A percentile compares a stretch with the other conserved stretches of the same genome.
phyloP scores from a whole-genome alignment of 208 protist species.

The Wallacemonas sp. region DNA sequence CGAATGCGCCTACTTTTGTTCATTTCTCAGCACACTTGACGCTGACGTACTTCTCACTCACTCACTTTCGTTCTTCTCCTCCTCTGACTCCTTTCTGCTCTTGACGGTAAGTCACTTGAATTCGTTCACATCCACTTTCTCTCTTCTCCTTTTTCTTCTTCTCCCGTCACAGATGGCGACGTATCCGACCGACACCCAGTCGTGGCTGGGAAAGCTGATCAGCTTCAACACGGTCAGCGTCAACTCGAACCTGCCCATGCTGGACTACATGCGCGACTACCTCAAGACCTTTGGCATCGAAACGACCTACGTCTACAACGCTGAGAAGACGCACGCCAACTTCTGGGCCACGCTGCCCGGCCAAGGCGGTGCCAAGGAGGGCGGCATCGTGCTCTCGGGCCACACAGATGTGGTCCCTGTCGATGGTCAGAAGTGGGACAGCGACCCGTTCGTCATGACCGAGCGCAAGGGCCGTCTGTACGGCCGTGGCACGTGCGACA shows the following conservation, averaged over 20 bases:
- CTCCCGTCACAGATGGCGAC: background rate
- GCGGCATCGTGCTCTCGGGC: constrained; percentile 53
- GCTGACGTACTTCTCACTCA: too few relatives aligned
- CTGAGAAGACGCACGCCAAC: constrained; percentile 44
- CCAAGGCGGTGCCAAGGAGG: constrained; percentile 31
- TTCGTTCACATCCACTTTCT: too few relatives aligned
- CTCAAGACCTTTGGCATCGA: constrained; percentile 23
- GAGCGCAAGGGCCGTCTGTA: constrained; percentile 56
- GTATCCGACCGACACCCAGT: constrained; percentile 14
- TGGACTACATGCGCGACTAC: constrained; percentile 37
- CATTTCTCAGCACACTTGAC: too few relatives aligned
- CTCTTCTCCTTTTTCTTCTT: background rate
- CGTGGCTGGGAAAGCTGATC: constrained; percentile 44
- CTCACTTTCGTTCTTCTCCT: too few relatives aligned
- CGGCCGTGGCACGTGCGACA: constrained; percentile 57
- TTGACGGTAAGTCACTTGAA: too few relatives aligned
- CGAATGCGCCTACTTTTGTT: background rate
- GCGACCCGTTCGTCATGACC: constrained; percentile 49
- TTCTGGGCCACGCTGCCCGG: constrained; percentile 57
- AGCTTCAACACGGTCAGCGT: constrained; percentile 42
- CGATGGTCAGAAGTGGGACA: constrained; percentile 66
- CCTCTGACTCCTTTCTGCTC: too few relatives aligned
- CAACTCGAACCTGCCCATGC: constrained; percentile 36
- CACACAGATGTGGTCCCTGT: constrained; percentile 78
- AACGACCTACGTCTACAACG: constrained; percentile 31